Evolutionary conservation across 192 early-diverging fungal species (phyloP), one percentile per base, ranked within the genome.

Genomic region (Backusella circina): DNA sequence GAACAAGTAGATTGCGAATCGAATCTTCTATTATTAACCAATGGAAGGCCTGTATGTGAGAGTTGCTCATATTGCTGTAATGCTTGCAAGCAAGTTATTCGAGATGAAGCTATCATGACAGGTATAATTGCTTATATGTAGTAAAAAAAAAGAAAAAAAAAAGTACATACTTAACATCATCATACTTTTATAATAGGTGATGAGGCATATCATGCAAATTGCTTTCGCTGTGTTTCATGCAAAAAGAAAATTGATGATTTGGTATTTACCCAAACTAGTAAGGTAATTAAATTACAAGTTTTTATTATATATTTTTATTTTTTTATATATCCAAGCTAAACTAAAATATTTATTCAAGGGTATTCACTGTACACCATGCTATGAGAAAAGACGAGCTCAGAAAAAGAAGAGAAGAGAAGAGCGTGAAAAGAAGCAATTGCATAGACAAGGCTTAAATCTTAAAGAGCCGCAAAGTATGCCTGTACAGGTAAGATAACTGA

Each of bases 61-160:
- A 88, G 93, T 67, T 94, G 93, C 79, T 94, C 93, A 21, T 94
- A 94, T 68, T 89, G 81, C 78, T 94, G 93, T 82, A 85, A 85
- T 37, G 82, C 89, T 65, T 94, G 93, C 79, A 90, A 88, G 65
- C 85, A 88, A 77, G 84, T 90, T 28, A 94, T 93, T 47, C 85
- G 87, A 4, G 91, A 94, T 74, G 93, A 94, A 80, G 93, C 93
- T 23, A 92, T 94, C 61, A 91, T 94, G 80, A 94, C 92, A 54
- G 93, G 88, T 89, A 26, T 30, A 5, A 44, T 30, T 54, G 16
- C 31, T 36, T 18, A 30, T 3, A 41, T 13, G 67, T 41, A 35
- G n/a, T n/a, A n/a, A n/a, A n/a, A n/a, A 2, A n/a, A 50, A 64
- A 28, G 39, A 72, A 64, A 28, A 18, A 39, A 30, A 31, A 64